Evolutionary conservation across 2,329 filamentous ascomycete species (phyloP).

Genomic region (Colletotrichum sp.): DNA sequence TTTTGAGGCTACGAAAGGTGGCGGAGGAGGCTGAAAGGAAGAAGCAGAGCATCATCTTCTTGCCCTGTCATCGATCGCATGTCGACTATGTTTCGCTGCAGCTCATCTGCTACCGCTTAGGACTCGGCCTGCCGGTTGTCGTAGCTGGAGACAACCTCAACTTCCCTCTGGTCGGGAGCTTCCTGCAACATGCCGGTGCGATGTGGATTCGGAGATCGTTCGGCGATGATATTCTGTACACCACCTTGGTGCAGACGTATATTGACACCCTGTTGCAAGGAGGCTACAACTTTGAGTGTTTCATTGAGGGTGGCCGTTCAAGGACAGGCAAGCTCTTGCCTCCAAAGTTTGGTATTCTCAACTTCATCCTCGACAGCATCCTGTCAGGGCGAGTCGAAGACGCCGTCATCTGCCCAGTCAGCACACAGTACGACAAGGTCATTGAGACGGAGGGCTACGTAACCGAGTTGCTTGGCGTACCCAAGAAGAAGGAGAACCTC

Average conservation of each 20-base stretch:
- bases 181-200: conserved; percentile 93
- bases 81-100: conserved; percentile 96
- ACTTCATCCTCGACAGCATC: conserved; percentile 89
- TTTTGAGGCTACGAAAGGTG: conserved; percentile 80
- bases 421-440: conserved; percentile 98
- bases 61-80: conserved; percentile 93
- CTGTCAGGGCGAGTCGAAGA: conserved; percentile 88
- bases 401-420: conserved; percentile 92
- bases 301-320: conserved; percentile 93
- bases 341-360: conserved; percentile 94
- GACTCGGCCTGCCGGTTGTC: conserved; percentile 86
- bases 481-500: conserved; percentile 95
- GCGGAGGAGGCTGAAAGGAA: conserved; percentile 83
- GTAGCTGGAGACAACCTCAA: conserved; percentile 97
- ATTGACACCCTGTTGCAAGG: conserved; percentile 90
- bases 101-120: conserved; percentile 92
- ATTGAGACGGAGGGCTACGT: conserved; percentile 98
- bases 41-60: conserved; percentile 94
- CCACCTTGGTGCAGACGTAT: conserved; percentile 92
- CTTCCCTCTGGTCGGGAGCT: conserved; percentile 86
- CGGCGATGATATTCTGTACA: conserved; percentile 89
- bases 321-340: conserved; percentile 91
- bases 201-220: conserved; percentile 97
- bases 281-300: conserved; percentile 96
- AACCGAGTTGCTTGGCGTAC: conserved; percentile 88